phyloP scores from a whole-genome alignment of 176 grass and related monocot species.

The Aegilops longissima region DNA sequence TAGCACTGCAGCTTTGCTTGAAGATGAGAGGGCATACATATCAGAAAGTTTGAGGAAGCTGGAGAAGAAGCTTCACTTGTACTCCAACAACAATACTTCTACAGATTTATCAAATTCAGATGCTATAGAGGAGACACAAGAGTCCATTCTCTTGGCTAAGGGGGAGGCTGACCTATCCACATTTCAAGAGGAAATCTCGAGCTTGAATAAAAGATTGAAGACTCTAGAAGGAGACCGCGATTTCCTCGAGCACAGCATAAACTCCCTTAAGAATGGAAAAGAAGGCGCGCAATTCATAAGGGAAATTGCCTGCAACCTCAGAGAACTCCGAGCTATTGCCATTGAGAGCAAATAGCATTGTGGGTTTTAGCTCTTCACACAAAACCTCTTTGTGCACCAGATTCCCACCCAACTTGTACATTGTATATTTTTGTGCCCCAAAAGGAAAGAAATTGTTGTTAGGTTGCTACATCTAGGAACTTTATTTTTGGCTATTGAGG shows the following conservation, averaged over 20 bases:
- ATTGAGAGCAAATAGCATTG: constrained; percentile 20
- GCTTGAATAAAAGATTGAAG: constrained; percentile 51
- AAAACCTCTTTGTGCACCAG: not conserved
- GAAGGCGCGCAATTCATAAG: constrained; percentile 56
- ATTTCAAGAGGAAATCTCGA: constrained; percentile 52
- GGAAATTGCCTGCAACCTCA: constrained; percentile 56
- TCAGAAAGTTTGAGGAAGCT: constrained; percentile 50
- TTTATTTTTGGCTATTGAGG: constrained; percentile 2
- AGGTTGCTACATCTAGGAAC: not conserved
- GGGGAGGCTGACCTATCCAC: constrained; percentile 29
- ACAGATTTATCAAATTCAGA: constrained; percentile 37
- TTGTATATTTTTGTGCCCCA: constrained; percentile 4
- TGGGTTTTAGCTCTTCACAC: not conserved
- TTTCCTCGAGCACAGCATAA: constrained; percentile 73
- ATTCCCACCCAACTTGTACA: not conserved
- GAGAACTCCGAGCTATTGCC: constrained; percentile 49
- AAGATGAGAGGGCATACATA: constrained; percentile 59
- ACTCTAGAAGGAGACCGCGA: constrained; percentile 55
- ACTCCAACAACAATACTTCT: constrained; percentile 53
- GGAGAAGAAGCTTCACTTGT: constrained; percentile 54
- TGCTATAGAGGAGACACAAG: constrained; percentile 33
- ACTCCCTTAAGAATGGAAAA: constrained; percentile 59
- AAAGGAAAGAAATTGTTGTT: constrained; percentile 2
- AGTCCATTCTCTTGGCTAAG: constrained; percentile 18
- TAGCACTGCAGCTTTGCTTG: constrained; percentile 32